Conservation (phyloP, 441 rosid species). For the Corymbia citriodora region DNA sequence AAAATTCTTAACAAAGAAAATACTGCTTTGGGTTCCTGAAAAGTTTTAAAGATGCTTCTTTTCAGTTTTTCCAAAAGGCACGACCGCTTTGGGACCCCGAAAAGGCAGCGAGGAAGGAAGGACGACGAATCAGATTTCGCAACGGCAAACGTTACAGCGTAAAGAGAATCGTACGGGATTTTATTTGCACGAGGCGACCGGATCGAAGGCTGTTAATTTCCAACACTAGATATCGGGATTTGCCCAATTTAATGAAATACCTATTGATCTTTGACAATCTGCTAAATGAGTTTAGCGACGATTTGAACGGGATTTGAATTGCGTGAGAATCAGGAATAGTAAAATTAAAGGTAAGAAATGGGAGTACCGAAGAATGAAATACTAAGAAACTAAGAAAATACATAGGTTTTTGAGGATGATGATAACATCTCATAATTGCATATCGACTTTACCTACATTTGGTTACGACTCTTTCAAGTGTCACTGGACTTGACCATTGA, state of each 20-base stretch:
- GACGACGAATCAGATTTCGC: neutral
- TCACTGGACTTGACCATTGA: neutral
- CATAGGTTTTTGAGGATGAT: accelerated
- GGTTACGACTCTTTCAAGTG: neutral
- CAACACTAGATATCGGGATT: neutral
- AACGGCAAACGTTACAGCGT: neutral
- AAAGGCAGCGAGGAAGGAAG: neutral
- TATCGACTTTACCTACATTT: neutral
- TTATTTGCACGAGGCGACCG: neutral
- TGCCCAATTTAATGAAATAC: neutral
- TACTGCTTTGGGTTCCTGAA: neutral
- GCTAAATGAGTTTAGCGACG: neutral
- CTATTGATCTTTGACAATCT: neutral
- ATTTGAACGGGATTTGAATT: neutral
- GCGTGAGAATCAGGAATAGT: neutral
- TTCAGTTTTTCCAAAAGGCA: neutral
- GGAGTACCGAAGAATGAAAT: neutral
- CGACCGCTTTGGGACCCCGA: neutral
- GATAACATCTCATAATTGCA: neutral
- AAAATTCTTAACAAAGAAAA: neutral
- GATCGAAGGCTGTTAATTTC: neutral
- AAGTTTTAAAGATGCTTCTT: neutral
- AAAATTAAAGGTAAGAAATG: neutral
- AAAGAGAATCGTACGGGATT: neutral
- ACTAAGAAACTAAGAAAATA: neutral